Evolutionary conservation across 441 rosid species (phyloP).

Genomic region (Kokia cookei): DNA sequence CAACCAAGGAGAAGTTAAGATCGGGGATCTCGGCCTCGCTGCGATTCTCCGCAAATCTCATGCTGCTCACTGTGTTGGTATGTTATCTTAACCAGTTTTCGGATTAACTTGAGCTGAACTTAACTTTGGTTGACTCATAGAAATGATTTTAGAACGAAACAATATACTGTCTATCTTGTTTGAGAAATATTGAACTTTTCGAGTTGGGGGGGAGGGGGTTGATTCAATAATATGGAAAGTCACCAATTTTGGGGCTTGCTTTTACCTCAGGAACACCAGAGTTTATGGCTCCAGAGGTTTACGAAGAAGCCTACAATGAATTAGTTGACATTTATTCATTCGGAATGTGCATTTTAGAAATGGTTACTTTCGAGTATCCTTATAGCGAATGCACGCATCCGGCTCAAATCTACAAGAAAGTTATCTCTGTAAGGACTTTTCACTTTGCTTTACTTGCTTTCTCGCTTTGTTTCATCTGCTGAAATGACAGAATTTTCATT

Average conservation of each 20-base stretch:
- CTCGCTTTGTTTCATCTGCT: background rate
- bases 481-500: slow-evolving; percentile 1
- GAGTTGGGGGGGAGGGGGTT: background rate
- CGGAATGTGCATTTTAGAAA: slow-evolving; percentile 94
- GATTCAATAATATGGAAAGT: background rate
- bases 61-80: slow-evolving; percentile 92
- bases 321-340: slow-evolving; percentile 90
- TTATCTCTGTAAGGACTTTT: slow-evolving; percentile 65
- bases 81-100: slow-evolving; percentile 2
- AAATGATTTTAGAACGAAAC: background rate
- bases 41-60: slow-evolving; percentile 79
- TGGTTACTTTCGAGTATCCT: slow-evolving; percentile 95
- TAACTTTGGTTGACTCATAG: background rate
- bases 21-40: slow-evolving; percentile 96
- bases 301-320: slow-evolving; percentile 89
- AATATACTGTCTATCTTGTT: background rate
- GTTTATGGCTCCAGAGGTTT: slow-evolving; percentile 99
- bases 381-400: slow-evolving; percentile 88
- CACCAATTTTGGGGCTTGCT: slow-evolving; percentile 4
- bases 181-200: background rate
- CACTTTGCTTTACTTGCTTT: background rate
- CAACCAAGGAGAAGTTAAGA: slow-evolving; percentile 95
- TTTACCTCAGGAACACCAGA: slow-evolving; percentile 81
- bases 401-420: slow-evolving; percentile 98
- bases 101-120: background rate